These are phyloP conservation scores for Jacaranda mimosifolia DNA, from an alignment of 257 asterid species.

Conservation along the genomic window DNA sequence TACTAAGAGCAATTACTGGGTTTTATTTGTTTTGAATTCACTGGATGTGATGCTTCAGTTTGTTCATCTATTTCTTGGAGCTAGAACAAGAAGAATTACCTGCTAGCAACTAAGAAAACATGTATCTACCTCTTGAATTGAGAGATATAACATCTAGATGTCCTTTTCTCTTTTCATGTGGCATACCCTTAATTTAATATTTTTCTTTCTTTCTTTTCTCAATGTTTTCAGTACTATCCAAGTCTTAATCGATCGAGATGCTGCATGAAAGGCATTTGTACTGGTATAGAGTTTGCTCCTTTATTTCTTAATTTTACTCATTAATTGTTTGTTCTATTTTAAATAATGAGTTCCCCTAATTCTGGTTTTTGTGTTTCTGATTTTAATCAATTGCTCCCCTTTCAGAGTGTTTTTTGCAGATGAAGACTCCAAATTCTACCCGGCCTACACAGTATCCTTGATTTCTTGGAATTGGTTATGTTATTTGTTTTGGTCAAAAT, in stretches of 20 bases:
- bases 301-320: conserved; percentile 27
- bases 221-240: conserved; percentile 86
- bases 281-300: conserved; percentile 60
- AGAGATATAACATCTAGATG: conserved; percentile 11
- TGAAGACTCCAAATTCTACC: conserved; percentile 93
- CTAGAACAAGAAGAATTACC: conserved; percentile 21
- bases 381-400: conserved; percentile 35
- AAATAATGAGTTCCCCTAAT: not conserved
- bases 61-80: conserved; percentile 14
- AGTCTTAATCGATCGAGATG: conserved; percentile 98
- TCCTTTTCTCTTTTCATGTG: conserved; percentile 15
- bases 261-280: conserved; percentile 98
- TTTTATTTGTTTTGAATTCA: conserved; percentile 7
- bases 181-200: conserved; percentile 25
- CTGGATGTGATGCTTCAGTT: conserved; percentile 5
- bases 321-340: conserved; percentile 16
- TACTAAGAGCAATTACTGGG: conserved; percentile 15
- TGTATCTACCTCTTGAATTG: conserved; percentile 24
- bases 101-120: conserved; percentile 8
- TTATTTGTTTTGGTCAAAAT: not conserved
- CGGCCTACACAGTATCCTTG: conserved; percentile 98
- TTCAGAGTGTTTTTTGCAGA: conserved; percentile 94
- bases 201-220: conserved; percentile 30
- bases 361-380: conserved; percentile 3
- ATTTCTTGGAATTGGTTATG: conserved; percentile 5